phyloP scores from a whole-genome alignment of 192 early-diverging fungal genomes.

The Linnemannia zychae region DNA sequence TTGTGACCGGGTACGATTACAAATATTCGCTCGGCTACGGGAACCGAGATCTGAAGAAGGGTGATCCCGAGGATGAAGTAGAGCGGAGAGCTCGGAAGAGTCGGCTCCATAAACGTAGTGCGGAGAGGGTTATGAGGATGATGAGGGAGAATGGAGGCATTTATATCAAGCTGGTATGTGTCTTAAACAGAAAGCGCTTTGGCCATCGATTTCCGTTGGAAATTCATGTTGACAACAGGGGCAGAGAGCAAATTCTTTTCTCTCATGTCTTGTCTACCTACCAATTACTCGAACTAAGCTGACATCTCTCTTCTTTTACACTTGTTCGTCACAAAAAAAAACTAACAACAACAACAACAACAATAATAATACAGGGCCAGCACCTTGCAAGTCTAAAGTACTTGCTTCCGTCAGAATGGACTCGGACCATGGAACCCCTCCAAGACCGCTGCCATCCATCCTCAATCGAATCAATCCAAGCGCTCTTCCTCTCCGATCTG shows the following conservation, averaged over 20 bases:
- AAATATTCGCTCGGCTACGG: conserved; percentile 40
- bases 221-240: background rate
- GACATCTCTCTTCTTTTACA: conserved; percentile 1
- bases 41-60: conserved; percentile 23
- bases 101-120: conserved; percentile 31
- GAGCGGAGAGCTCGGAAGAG: conserved; percentile 19
- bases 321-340: too few relatives aligned
- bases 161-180: conserved; percentile 42
- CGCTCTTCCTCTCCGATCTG: conserved; percentile 77
- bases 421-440: conserved; percentile 80
- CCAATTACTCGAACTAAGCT: background rate
- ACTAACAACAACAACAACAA: too few relatives aligned
- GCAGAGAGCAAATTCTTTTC: background rate
- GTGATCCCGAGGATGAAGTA: conserved; percentile 30
- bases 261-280: background rate
- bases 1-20: conserved; percentile 44
- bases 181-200: background rate
- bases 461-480: conserved; percentile 75
- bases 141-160: conserved; percentile 45
- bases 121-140: conserved; percentile 30
- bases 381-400: conserved; percentile 62
- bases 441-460: conserved; percentile 87
- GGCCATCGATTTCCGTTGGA: background rate
- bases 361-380: conserved; percentile 25
- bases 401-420: conserved; percentile 91